Evolutionary conservation across 257 asterid species (phyloP).

Genomic region (Petunia secreta): DNA sequence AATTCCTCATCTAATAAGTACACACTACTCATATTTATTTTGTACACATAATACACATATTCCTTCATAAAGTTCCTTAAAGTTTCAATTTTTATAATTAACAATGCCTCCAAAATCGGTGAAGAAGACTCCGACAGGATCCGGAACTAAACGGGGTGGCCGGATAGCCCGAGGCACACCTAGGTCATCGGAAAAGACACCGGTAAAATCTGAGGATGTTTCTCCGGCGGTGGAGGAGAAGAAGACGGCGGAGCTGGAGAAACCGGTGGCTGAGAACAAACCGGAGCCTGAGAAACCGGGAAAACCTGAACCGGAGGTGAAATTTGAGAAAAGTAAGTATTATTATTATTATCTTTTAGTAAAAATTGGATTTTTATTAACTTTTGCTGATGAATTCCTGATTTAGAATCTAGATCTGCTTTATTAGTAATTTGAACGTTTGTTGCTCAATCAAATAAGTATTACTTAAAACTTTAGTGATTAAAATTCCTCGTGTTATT

Average conservation of each 20-base stretch:
- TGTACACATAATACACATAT: background rate
- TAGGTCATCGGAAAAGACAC: constrained; percentile 32
- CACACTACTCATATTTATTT: background rate
- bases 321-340: constrained; percentile 39
- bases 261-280: constrained; percentile 31
- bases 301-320: constrained; percentile 27
- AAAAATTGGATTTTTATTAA: background rate
- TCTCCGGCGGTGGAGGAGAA: constrained; percentile 37
- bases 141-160: constrained; percentile 65
- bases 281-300: constrained; percentile 32
- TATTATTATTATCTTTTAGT: background rate
- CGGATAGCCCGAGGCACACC: constrained; percentile 51
- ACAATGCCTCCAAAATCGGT: constrained; percentile 73
- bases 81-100: constrained; percentile 3
- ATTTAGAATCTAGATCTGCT: background rate
- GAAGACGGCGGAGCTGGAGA: constrained; percentile 30
- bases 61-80: background rate
- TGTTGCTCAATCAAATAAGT: background rate
- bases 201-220: constrained; percentile 46
- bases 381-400: no score
- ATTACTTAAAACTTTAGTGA: background rate
- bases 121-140: constrained; percentile 75
- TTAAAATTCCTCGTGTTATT: background rate
- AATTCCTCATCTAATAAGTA: background rate
- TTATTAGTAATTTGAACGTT: background rate